Evolutionary conservation across 78 protist genomes (phyloP), one percentile per base, ranked within the genome.

Genomic region (Emiliania huxleyi): DNA sequence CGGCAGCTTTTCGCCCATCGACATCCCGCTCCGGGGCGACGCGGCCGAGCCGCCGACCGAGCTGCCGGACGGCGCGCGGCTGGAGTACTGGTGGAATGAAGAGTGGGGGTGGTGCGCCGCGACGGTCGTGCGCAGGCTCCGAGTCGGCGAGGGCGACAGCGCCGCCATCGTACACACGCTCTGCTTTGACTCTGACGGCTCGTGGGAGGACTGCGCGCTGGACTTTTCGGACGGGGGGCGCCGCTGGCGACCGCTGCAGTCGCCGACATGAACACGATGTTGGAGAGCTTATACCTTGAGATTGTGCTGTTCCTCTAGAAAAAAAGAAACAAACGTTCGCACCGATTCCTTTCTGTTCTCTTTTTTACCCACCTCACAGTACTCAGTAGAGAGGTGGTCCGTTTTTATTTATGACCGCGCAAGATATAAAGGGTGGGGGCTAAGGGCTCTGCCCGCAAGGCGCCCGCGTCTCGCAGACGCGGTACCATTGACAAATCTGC

Each of bases 201-300:
- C 81, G 1, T 29, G 37, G 45, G 81, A 71, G 42, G 81, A 71
- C 19, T 35, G 37, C 42, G 19, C 81, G 81, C 81, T 71, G 19
- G 1, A 29, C 19, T 29, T 35, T 71, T 19, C 19, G 15, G n/a
- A 62, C 1, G 73, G 73, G 8, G 22, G 22, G 38, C 73, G n/a
- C n/a, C 81, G 81, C 25, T 71, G 81, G 81, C 2, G 81, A 40
- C 81, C 81, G n/a, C n/a, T n/a, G n/a, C n/a, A n/a, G n/a, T n/a
- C n/a, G n/a, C n/a, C n/a, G n/a, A n/a, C n/a, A n/a, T n/a, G n/a
- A n/a, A n/a, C n/a, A n/a, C n/a, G n/a, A n/a, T n/a, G n/a, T n/a
- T n/a, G n/a, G n/a, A n/a, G n/a, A n/a, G n/a, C n/a, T n/a, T n/a
- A n/a, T n/a, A n/a, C n/a, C n/a, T n/a, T n/a, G n/a, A n/a, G n/a